phyloP scores from a whole-genome alignment of 1,139 yeast species.

The Debaryomyces udenii region DNA sequence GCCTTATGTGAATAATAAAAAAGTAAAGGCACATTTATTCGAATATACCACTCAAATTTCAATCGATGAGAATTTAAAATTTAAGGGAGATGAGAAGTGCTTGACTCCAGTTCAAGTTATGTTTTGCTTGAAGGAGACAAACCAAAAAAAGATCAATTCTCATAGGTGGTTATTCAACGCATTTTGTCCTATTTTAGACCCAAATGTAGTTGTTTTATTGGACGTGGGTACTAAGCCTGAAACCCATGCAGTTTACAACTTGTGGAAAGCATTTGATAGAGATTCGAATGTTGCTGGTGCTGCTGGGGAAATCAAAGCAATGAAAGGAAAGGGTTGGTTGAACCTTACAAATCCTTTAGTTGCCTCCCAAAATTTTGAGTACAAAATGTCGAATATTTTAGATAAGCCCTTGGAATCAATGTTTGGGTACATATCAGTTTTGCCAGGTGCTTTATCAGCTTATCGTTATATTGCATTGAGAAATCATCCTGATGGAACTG shows the following conservation, averaged over 20 bases:
- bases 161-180: constrained; percentile 96
- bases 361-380: constrained; percentile 96
- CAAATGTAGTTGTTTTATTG: constrained; percentile 79
- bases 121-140: constrained; percentile 86
- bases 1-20: constrained; percentile 85
- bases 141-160: constrained; percentile 88
- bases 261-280: constrained; percentile 96
- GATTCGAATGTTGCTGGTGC: constrained; percentile 98
- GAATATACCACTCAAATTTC: constrained; percentile 94
- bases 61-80: constrained; percentile 79
- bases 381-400: constrained; percentile 91
- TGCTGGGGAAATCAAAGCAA: constrained; percentile 94
- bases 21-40: constrained; percentile 88
- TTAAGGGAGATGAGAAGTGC: constrained; percentile 76
- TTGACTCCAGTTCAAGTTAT: constrained; percentile 91
- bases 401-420: constrained; percentile 94
- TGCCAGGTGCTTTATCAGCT: constrained; percentile 96
- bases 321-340: constrained; percentile 85
- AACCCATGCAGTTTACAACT: constrained; percentile 77
- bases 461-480: constrained; percentile 86
- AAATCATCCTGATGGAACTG: constrained; percentile 88
- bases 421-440: constrained; percentile 90
- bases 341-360: constrained; percentile 87
- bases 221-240: constrained; percentile 96
- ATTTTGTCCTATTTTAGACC: constrained; percentile 85